Conservation (phyloP, 2,329 filamentous ascomycete species). For the Fusarium falciforme region DNA sequence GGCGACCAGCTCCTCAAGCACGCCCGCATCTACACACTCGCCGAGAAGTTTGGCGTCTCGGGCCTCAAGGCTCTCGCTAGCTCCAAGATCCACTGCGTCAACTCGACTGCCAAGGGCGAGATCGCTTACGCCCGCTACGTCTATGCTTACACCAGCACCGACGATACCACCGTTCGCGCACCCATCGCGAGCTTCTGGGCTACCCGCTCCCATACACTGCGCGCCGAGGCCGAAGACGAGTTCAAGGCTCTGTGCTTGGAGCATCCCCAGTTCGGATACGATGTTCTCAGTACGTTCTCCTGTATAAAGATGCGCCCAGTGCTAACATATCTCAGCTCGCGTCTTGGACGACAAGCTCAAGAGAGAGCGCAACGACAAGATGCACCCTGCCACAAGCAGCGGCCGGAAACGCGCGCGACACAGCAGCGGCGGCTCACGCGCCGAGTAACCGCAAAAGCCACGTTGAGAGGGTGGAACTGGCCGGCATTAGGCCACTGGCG, state of each 20-base stretch:
- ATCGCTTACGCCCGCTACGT: conserved; percentile 85
- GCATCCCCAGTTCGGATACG: conserved; percentile 91
- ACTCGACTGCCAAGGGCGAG: conserved; percentile 88
- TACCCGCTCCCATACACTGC: conserved; percentile 72
- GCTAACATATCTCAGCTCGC: conserved; percentile 59
- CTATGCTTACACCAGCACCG: conserved; percentile 32
- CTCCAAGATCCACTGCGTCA: conserved; percentile 91
- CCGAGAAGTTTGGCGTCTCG: conserved; percentile 78
- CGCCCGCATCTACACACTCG: conserved; percentile 89
- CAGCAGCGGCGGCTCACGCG: conserved; percentile 54
- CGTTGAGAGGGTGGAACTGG: background rate
- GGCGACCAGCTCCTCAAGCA: conserved; percentile 88
- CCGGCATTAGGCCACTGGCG: background rate
- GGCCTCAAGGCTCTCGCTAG: conserved; percentile 81
- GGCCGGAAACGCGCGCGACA: conserved; percentile 68
- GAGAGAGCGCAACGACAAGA: conserved; percentile 70
- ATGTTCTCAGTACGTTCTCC: conserved; percentile 78
- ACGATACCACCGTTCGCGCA: conserved; percentile 38
- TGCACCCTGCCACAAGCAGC: conserved; percentile 62
- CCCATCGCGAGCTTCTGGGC: conserved; percentile 43
- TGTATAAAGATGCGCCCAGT: rapidly evolving
- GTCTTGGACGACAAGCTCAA: conserved; percentile 76
- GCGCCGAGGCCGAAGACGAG: conserved; percentile 86
- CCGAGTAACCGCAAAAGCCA: conserved; percentile 1
- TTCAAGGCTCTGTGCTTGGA: conserved; percentile 89